A percentile compares a stretch with the other conserved stretches of the same genome.
phyloP scores from a whole-genome alignment of 73 alveolate genomes.

The Symbiodinium natans region DNA sequence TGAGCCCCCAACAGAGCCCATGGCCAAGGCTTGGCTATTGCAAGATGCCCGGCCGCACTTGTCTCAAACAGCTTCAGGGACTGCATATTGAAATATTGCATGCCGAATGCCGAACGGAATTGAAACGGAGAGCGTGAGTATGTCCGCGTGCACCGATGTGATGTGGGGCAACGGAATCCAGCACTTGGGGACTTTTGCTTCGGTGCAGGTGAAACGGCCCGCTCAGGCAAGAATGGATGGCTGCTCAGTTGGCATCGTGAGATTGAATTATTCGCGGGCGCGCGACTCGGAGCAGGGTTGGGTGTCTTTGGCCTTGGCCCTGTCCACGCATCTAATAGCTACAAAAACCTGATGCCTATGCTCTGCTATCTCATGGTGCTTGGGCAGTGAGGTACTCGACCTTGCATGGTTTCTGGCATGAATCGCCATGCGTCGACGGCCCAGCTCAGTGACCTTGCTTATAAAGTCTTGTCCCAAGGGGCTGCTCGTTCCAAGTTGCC shows the following conservation, averaged over 20 bases:
- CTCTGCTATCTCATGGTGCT: not conserved
- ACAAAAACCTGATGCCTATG: too few relatives aligned
- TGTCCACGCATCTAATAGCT: not conserved
- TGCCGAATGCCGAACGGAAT: too few relatives aligned
- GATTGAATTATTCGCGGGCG: not conserved
- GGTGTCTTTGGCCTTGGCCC: not conserved
- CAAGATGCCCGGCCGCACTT: not conserved
- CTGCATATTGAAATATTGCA: too few relatives aligned
- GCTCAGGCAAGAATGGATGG: too few relatives aligned
- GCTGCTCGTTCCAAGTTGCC: constrained; percentile 50
- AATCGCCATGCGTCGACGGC: not conserved
- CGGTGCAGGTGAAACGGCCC: too few relatives aligned
- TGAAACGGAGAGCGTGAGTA: too few relatives aligned
- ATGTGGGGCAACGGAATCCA: too few relatives aligned
- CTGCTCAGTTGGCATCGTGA: not conserved
- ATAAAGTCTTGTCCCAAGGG: not conserved
- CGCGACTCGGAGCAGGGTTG: not conserved
- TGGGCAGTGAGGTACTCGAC: constrained; percentile 4
- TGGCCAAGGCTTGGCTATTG: not conserved
- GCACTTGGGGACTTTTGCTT: too few relatives aligned
- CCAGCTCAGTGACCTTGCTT: too few relatives aligned
- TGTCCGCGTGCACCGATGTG: too few relatives aligned
- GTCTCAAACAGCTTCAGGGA: not conserved
- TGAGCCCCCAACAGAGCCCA: not conserved
- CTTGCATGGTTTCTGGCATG: not conserved